phyloP scores from a whole-genome alignment of 2,329 filamentous ascomycete species.

The Botrytis galanthina region DNA sequence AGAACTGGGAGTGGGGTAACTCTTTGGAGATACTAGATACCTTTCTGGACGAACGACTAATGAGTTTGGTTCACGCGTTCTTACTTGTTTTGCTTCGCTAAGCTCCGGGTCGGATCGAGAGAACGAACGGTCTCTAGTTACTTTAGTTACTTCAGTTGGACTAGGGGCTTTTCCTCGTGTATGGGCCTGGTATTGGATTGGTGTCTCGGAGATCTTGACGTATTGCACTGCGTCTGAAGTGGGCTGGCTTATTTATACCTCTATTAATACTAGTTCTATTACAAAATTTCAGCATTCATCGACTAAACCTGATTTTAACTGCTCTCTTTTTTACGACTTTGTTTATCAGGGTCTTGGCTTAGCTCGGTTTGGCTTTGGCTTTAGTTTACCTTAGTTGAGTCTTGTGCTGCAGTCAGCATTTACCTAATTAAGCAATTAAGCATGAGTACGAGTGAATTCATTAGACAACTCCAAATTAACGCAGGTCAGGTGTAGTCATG shows the following conservation, averaged over 20 bases:
- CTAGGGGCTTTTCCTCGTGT: background rate
- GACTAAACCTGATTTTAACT: background rate
- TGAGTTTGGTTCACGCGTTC: constrained; percentile 10
- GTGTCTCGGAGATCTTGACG: constrained; percentile 4
- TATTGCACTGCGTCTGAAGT: background rate
- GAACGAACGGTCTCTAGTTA: background rate
- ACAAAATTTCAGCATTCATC: background rate
- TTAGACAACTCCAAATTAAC: background rate
- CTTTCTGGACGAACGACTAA: constrained; percentile 11
- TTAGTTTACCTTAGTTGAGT: background rate
- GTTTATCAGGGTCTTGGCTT: background rate
- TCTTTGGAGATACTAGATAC: background rate
- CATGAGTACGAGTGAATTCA: background rate
- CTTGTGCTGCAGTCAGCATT: constrained; percentile 11
- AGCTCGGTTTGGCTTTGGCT: background rate
- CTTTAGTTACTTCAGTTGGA: background rate
- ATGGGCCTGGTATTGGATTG: constrained; percentile 1
- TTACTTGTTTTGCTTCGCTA: background rate
- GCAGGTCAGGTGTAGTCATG: constrained; percentile 7
- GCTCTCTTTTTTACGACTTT: background rate
- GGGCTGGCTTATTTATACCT: constrained; percentile 6
- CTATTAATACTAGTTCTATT: constrained; percentile 5
- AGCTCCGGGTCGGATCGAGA: constrained; percentile 15
- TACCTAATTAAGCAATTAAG: background rate
- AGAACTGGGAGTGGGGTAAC: background rate